Evolutionary conservation across 2,329 filamentous ascomycete genomes (phyloP), one percentile per base, ranked within the genome.

Genomic region (Trichoderma atroviride): DNA sequence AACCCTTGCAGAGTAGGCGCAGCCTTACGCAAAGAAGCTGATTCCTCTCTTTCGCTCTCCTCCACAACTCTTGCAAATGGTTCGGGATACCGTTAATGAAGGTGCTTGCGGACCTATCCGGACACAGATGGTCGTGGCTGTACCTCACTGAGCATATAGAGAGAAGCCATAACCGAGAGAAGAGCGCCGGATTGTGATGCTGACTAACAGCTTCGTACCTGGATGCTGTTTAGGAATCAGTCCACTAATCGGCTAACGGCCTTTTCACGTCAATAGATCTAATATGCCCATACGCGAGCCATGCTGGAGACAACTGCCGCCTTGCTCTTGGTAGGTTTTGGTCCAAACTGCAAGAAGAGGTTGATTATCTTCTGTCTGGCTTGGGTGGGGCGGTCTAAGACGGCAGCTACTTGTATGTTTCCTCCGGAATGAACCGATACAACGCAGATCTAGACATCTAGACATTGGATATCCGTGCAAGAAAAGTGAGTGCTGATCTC

Each of bases 351-450:
- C 9, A 27, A 40, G 24, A 37, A 24, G 22, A 22, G 9, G 19
- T 35, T 43, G 56, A 40, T 27, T 31, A 29, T 35, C 40, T 43
- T 10, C 19, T 24, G 27, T 31, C 16, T 43, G 33, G 24, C 6
- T 59, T 31, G 35, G 37, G 64, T 67, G 55, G 53, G 55, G 64
- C 50, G 37, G 24, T 14, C 56, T 50, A 33, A 11, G 29, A 13
- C 63, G 64, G 22, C 63, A 55, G 55, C 37, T 31, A 29, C 27
- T 5, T 29, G n/a, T 55, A n/a, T 59, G 64, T 52, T 56, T 40
- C 37, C 37, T 67, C 64, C 64, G 64, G 64, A 67, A 56, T 33
- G 40, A 59, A 33, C 64, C 64, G 64, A 59, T 37, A 10, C 40
- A 52, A 19, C 59, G 29, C 16, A 59, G 64, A 67, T 67, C 64